These are phyloP conservation scores for Firmiana major DNA, from an alignment of 345 rosid species.

Conservation along the genomic window DNA sequence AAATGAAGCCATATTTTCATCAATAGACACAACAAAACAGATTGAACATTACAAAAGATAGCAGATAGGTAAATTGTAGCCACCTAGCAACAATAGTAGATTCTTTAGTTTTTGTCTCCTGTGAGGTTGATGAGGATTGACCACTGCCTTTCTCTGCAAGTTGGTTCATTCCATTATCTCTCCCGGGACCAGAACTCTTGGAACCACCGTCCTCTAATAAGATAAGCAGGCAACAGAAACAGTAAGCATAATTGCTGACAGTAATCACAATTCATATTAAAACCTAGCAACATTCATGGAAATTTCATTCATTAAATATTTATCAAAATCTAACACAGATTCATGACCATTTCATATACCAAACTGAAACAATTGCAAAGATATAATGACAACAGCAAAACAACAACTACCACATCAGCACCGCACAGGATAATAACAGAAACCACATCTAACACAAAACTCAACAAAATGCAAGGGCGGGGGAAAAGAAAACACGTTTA, in stretches of 20 bases:
- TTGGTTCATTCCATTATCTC: constrained; percentile 52
- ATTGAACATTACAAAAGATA: background rate
- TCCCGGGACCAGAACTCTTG: constrained; percentile 44
- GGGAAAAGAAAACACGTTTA: background rate
- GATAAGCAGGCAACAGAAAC: constrained; percentile 27
- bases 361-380: background rate
- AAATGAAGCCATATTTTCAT: background rate
- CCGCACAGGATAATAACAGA: background rate
- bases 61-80: constrained; percentile 8
- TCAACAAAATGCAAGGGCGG: background rate
- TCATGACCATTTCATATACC: background rate
- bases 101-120: constrained; percentile 47
- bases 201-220: constrained; percentile 63
- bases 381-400: background rate
- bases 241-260: constrained; percentile 10
- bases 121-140: constrained; percentile 38
- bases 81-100: constrained; percentile 45
- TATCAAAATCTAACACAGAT: background rate
- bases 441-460: background rate
- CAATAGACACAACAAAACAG: background rate
- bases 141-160: constrained; percentile 47
- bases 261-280: constrained; percentile 10
- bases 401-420: background rate
- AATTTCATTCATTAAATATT: background rate
- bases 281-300: background rate